phyloP scores from a whole-genome alignment of 306 rosid species.

The Arachis stenosperma region DNA sequence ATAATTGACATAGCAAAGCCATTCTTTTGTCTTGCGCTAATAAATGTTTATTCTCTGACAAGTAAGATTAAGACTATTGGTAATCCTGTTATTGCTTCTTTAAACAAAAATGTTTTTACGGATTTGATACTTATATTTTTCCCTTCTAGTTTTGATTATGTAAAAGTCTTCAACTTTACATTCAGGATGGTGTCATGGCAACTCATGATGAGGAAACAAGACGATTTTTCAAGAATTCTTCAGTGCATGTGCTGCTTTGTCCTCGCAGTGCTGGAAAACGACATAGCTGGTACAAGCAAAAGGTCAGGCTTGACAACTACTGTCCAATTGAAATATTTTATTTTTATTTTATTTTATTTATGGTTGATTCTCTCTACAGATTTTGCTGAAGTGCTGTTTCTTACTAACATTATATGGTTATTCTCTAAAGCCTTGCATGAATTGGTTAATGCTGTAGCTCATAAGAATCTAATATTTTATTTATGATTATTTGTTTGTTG shows the following conservation, averaged over 20 bases:
- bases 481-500: neutral
- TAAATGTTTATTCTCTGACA: slow-evolving; percentile 21
- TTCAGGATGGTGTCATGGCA: slow-evolving; percentile 94
- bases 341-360: neutral
- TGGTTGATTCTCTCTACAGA: slow-evolving; percentile 31
- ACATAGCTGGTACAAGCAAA: slow-evolving; percentile 94
- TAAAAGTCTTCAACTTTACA: slow-evolving; percentile 18
- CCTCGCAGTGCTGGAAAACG: slow-evolving; percentile 89
- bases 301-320: slow-evolving; percentile 51
- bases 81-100: neutral
- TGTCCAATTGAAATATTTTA: neutral
- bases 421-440: slow-evolving; percentile 22
- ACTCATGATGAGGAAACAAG: slow-evolving; percentile 98
- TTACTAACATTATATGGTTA: neutral
- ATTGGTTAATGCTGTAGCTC: slow-evolving; percentile 10
- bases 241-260: slow-evolving; percentile 87
- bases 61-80: slow-evolving; percentile 6
- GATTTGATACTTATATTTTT: slow-evolving; percentile 16
- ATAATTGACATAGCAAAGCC: slow-evolving; percentile 1
- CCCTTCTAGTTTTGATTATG: slow-evolving; percentile 30
- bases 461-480: neutral
- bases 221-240: slow-evolving; percentile 84
- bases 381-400: slow-evolving; percentile 31
- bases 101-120: neutral
- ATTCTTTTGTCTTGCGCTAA: slow-evolving; percentile 3